Percentiles rank a stretch among this genome's conserved stretches.
These are phyloP conservation scores for Hibiscus tridactylites DNA, from an alignment of 345 rosid genomes.

Conservation along the genomic window DNA sequence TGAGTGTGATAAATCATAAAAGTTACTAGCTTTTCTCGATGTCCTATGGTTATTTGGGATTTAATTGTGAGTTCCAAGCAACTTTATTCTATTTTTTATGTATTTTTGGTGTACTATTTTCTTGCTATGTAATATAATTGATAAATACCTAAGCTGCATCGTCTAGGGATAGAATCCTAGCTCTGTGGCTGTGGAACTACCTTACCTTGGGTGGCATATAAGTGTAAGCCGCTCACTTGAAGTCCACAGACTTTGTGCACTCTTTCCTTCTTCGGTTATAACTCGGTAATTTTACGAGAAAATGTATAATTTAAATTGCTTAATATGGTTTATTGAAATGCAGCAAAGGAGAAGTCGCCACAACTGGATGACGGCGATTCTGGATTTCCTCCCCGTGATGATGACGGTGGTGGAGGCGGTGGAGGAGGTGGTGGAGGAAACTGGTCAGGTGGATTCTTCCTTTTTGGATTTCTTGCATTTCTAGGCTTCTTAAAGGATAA, in stretches of 20 bases:
- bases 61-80: not conserved
- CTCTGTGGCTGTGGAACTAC: not conserved
- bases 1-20: not conserved
- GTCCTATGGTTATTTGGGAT: not conserved
- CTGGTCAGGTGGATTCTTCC: conserved; percentile 87
- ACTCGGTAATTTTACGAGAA: not conserved
- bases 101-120: not conserved
- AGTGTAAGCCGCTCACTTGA: not conserved
- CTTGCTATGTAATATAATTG: no score
- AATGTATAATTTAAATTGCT: not conserved
- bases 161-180: not conserved
- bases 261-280: no score
- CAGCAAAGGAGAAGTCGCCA: conserved; percentile 67
- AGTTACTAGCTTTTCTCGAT: not conserved
- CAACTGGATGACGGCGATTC: conserved; percentile 73
- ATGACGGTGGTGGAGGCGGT: conserved; percentile 78
- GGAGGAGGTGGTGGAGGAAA: conserved; percentile 91
- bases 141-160: no score
- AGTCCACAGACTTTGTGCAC: no score
- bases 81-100: not conserved
- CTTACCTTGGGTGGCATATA: not conserved
- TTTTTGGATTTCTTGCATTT: conserved; percentile 81
- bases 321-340: conserved; percentile 9
- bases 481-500: conserved; percentile 76
- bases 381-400: conserved; percentile 68